Base-by-base conservation (phyloP, 345 rosid genomes). In the Raphanus raphanistrum region DNA sequence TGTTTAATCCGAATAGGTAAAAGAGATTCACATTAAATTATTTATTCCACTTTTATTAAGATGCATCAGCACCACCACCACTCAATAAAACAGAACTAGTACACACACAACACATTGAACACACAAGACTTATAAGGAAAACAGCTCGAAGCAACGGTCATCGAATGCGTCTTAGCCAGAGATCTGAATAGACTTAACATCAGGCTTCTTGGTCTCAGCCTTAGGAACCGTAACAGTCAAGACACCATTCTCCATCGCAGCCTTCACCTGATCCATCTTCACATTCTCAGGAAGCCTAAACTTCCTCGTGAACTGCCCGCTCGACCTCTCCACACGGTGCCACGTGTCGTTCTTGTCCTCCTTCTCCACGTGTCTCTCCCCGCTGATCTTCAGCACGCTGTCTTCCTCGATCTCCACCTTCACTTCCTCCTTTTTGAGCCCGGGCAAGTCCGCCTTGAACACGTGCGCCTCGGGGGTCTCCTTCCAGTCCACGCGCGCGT, bases 171-270 rank as follows among this genome's bases (percentile, higher is more conserved):
- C 21, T 21, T 21, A 21, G 25, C 88, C 87, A 0, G 87, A 73
- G 55, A 90, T 85, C 15, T 90, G 85, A 32, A 88, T 80, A 41
- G 88, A 67, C 73, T 78, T 90, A 2, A 82, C 85, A 15, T 75
- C 80, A 45, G 80, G 4, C 6, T 81, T 81, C 81, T 81, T 76
- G 0, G 11, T 79, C 79, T 83, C 81, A n/a, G 36, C 75, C 67
- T 83, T 85, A 0, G 92, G 88, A 25, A 86, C 88, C 1, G 84
- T 71, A 4, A 88, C 84, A 17, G 84, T 82, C 55, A 88, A 77
- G n/a, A 86, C 86, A 5, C 91, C 90, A 1, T 82, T 86, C 82
- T 88, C 89, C 88, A 85, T 84, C n/a, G 75, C 78, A 3, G 91
- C 91, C 6, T 83, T 86, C 0, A 86, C 77, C 65, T 83, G 71